Percentiles rank a stretch among this genome's conserved stretches.
phyloP scores from a whole-genome alignment of 78 protist genomes.

The Dictyostelium purpureum region DNA sequence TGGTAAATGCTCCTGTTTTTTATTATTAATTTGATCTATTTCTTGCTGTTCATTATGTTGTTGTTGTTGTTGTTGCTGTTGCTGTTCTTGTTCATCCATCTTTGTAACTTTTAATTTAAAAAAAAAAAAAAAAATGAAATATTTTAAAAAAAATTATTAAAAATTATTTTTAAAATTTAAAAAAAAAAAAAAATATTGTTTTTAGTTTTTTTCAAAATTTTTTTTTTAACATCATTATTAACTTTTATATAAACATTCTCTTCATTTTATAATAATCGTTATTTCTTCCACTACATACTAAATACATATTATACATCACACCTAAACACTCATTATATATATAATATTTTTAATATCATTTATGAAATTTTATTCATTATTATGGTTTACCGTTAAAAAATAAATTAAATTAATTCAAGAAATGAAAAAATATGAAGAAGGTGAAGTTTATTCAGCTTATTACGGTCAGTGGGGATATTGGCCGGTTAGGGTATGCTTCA shows the following conservation, averaged over 20 bases:
- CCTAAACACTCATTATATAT: not conserved
- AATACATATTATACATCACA: not conserved
- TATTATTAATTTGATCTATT: not conserved
- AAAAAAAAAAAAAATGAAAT: not conserved
- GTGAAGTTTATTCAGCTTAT: constrained; percentile 4
- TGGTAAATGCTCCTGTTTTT: constrained; percentile 6
- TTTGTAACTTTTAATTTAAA: too few relatives aligned
- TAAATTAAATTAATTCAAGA: too few relatives aligned
- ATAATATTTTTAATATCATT: not conserved
- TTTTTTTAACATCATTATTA: too few relatives aligned
- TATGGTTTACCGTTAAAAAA: too few relatives aligned
- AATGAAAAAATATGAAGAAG: not conserved
- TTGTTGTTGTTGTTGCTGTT: not conserved
- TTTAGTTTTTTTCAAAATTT: not conserved
- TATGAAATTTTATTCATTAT: too few relatives aligned
- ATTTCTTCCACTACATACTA: not conserved
- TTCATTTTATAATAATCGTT: too few relatives aligned
- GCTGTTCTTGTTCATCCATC: not conserved
- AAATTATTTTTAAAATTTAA: not conserved
- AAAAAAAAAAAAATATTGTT: not conserved
- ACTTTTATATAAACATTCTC: too few relatives aligned
- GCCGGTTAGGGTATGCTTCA: constrained; percentile 14
- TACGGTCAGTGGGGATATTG: constrained; percentile 68
- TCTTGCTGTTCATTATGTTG: not conserved
- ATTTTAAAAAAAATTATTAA: not conserved